phyloP scores from a whole-genome alignment of 441 rosid species.

The Adansonia rubrostipa region DNA sequence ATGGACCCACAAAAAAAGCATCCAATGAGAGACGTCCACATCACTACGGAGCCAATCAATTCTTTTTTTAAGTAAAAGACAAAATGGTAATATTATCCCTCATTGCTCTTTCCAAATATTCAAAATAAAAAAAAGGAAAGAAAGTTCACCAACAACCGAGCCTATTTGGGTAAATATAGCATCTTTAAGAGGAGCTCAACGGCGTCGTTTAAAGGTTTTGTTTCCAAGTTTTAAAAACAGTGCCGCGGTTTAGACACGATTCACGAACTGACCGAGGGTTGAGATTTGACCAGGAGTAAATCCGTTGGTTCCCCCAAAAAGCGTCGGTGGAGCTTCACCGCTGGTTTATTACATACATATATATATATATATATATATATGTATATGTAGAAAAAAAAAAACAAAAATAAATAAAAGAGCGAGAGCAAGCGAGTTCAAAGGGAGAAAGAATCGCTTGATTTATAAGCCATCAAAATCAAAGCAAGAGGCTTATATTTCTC shows the following conservation, averaged over 20 bases:
- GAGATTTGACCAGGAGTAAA: constrained; percentile 20
- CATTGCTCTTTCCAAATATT: background rate
- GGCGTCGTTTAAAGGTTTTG: background rate
- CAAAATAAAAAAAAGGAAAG: background rate
- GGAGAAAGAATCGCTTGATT: constrained; percentile 41
- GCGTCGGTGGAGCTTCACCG: constrained; percentile 57
- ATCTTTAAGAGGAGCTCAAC: background rate
- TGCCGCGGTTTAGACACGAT: background rate
- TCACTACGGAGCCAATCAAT: constrained; percentile 10
- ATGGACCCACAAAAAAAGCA: constrained; percentile 21
- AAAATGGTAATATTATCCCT: constrained; percentile 20
- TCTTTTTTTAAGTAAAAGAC: constrained; percentile 29
- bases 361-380: no score
- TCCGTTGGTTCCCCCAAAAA: constrained; percentile 19
- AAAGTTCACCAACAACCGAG: background rate
- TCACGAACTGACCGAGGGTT: constrained; percentile 13
- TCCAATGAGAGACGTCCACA: constrained; percentile 35
- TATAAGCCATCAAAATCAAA: constrained; percentile 38
- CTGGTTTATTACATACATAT: background rate
- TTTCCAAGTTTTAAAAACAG: background rate
- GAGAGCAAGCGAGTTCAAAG: background rate
- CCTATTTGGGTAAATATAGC: background rate
- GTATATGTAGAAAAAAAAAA: constrained; percentile 6
- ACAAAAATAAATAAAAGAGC: background rate
- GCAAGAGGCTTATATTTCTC: constrained; percentile 19